Evolutionary conservation across 306 rosid genomes (phyloP), one percentile per base, ranked within the genome.

Genomic region (Glycine tomentella): DNA sequence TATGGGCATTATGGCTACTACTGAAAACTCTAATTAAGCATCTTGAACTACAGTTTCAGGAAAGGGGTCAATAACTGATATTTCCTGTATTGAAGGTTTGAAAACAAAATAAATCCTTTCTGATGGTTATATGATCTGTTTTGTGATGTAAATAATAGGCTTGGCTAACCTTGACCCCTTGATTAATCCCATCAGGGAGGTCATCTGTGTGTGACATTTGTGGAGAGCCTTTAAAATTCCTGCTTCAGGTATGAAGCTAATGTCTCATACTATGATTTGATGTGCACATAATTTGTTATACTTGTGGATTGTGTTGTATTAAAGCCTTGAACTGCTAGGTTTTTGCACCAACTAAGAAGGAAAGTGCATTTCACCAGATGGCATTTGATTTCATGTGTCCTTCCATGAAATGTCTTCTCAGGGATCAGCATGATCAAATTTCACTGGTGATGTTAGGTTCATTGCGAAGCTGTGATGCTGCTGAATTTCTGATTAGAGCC

Each of bases 81-180:
- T 14, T 70, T 72, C 33, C 65, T 63, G 15, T 51, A 34, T 34
- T 58, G 44, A 36, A 42, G 77, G 62, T 46, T 49, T 80, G 42
- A 36, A 8, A 10, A 80, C 17, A 16, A 38, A 38, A 59, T 4
- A 59, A 25, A 4, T 25, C 38, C 56, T 52, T 12, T 59, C 45
- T 69, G 33, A 81, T 61, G 59, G 10, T 31, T 61, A n/a, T 77
- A 15, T 73, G 42, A n/a, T 73, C 2, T 20, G 44, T 74, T 62
- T 8, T 67, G 72, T 33, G 78, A 63, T 90, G 36, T 20, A 38
- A 57, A 55, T 7, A n/a, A 57, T 17, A 16, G 64, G 33, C 13
- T 58, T 20, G 97, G 98, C 84, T 80, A 92, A 92, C 75, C 94
- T 97, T 80, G 93, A 92, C 75, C 94, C 98, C 12, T 77, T 86